Evolutionary conservation across 305 asterid genomes (phyloP).

Genomic region (Fraxinus dipetala): DNA sequence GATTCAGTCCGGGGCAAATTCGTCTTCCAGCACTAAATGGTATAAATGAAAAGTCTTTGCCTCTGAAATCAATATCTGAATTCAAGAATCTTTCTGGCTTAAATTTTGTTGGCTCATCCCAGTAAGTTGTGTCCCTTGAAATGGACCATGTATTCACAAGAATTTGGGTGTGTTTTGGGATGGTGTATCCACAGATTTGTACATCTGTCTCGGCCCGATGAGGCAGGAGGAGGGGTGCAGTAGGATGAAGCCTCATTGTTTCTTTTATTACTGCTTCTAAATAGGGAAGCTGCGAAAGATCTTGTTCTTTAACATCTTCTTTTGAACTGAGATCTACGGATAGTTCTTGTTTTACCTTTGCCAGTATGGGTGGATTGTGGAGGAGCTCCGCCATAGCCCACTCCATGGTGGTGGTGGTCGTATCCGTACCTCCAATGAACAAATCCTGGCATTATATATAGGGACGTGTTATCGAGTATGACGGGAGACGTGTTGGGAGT

Average conservation of each 20-base stretch:
- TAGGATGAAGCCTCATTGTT: slow-evolving; percentile 31
- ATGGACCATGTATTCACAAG: slow-evolving; percentile 38
- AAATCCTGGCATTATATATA: slow-evolving; percentile 17
- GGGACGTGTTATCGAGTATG: neutral
- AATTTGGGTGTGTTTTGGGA: slow-evolving; percentile 29
- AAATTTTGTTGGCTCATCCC: slow-evolving; percentile 28
- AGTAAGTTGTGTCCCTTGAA: slow-evolving; percentile 21
- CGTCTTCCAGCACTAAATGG: slow-evolving; percentile 37
- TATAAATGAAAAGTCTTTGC: slow-evolving; percentile 21
- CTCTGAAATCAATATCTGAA: slow-evolving; percentile 23
- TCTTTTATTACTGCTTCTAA: slow-evolving; percentile 34
- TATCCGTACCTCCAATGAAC: slow-evolving; percentile 30
- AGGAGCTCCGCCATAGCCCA: slow-evolving; percentile 38
- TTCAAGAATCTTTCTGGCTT: slow-evolving; percentile 28
- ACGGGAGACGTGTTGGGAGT: neutral
- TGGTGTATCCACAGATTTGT: slow-evolving; percentile 21
- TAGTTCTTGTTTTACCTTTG: slow-evolving; percentile 26
- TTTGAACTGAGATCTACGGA: neutral
- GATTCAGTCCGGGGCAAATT: slow-evolving; percentile 29
- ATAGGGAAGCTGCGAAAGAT: slow-evolving; percentile 28
- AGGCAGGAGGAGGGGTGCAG: slow-evolving; percentile 34
- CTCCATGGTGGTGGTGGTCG: slow-evolving; percentile 30
- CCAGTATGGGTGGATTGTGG: slow-evolving; percentile 17
- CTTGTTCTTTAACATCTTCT: slow-evolving; percentile 20
- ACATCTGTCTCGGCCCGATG: slow-evolving; percentile 23